Evolutionary conservation across 2,329 filamentous ascomycete genomes (phyloP).

Genomic region (Scortechinia acanthostroma): DNA sequence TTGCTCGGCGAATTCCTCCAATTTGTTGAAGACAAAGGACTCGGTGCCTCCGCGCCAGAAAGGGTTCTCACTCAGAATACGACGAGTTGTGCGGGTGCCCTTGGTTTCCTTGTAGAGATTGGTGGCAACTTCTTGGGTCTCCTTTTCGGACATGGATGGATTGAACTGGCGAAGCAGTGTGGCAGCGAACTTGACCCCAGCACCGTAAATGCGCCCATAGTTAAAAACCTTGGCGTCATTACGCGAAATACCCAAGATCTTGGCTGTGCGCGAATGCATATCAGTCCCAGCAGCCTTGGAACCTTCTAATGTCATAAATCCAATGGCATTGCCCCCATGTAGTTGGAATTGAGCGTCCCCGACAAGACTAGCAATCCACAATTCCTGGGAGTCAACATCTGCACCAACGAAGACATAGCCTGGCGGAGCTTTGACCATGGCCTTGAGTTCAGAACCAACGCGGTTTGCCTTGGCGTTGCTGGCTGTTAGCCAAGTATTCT

Average conservation of each 20-base stretch:
- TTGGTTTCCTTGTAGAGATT: slow-evolving; percentile 86
- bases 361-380: slow-evolving; percentile 95
- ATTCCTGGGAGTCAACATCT: slow-evolving; percentile 92
- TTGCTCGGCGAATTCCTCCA: slow-evolving; percentile 96
- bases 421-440: slow-evolving; percentile 85
- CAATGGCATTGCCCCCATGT: slow-evolving; percentile 92
- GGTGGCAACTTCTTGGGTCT: slow-evolving; percentile 70
- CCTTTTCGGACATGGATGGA: slow-evolving; percentile 68
- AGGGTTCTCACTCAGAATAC: slow-evolving; percentile 59
- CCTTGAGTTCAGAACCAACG: slow-evolving; percentile 92
- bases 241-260: slow-evolving; percentile 84
- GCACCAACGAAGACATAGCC: slow-evolving; percentile 93
- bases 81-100: slow-evolving; percentile 75
- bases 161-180: slow-evolving; percentile 92
- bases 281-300: slow-evolving; percentile 91
- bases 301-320: slow-evolving; percentile 97
- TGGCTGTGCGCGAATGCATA: slow-evolving; percentile 85
- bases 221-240: slow-evolving; percentile 98
- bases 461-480: slow-evolving; percentile 95
- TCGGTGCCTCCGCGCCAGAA: slow-evolving; percentile 98
- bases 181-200: slow-evolving; percentile 85
- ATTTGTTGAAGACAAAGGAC: slow-evolving; percentile 94
- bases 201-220: slow-evolving; percentile 97
- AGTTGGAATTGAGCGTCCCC: slow-evolving; percentile 91
- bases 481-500: slow-evolving; percentile 96